A percentile compares a stretch with the other conserved stretches of the same genome.
These are phyloP conservation scores for Lactarius hengduanensis DNA, from an alignment of 768 basidiomycete genomes.

Conservation along the genomic window DNA sequence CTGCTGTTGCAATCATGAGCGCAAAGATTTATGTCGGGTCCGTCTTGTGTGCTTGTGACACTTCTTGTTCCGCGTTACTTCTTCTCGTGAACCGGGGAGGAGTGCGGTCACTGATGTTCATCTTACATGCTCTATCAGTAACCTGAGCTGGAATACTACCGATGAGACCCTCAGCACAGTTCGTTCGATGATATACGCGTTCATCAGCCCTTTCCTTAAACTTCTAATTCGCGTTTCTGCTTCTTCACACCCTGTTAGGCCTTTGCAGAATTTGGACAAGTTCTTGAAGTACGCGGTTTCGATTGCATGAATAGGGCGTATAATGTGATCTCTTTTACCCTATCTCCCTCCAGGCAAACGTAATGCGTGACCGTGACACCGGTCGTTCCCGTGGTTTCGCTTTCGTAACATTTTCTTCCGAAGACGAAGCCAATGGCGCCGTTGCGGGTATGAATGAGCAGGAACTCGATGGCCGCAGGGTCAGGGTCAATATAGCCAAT, in stretches of 20 bases:
- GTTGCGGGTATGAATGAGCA: slow-evolving; percentile 80
- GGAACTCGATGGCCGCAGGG: slow-evolving; percentile 87
- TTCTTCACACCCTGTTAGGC: slow-evolving; percentile 52
- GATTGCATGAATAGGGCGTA: slow-evolving; percentile 11
- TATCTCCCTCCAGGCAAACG: slow-evolving; percentile 80
- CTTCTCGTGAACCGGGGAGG: slow-evolving; percentile 40
- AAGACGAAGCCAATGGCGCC: slow-evolving; percentile 72
- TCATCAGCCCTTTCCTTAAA: slow-evolving; percentile 21
- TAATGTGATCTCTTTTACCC: slow-evolving; percentile 27
- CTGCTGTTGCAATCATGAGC: slow-evolving; percentile 49
- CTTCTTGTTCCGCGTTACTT: slow-evolving; percentile 37
- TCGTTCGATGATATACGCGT: slow-evolving; percentile 56
- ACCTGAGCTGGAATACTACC: slow-evolving; percentile 93
- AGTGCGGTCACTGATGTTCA: slow-evolving; percentile 48
- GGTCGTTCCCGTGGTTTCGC: slow-evolving; percentile 96
- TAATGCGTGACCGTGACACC: slow-evolving; percentile 98
- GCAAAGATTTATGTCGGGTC: slow-evolving; percentile 92
- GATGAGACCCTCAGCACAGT: slow-evolving; percentile 87
- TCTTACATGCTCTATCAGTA: slow-evolving; percentile 51
- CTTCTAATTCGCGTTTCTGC: slow-evolving; percentile 46
- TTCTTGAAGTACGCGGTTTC: slow-evolving; percentile 85
- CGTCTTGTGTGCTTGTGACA: slow-evolving; percentile 62
- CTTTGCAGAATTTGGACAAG: slow-evolving; percentile 77
- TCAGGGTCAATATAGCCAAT: slow-evolving; percentile 84
- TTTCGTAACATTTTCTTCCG: slow-evolving; percentile 74